These are phyloP conservation scores for Paecilomyces sp. DNA, from an alignment of 2,329 filamentous ascomycete species.

Conservation along the genomic window DNA sequence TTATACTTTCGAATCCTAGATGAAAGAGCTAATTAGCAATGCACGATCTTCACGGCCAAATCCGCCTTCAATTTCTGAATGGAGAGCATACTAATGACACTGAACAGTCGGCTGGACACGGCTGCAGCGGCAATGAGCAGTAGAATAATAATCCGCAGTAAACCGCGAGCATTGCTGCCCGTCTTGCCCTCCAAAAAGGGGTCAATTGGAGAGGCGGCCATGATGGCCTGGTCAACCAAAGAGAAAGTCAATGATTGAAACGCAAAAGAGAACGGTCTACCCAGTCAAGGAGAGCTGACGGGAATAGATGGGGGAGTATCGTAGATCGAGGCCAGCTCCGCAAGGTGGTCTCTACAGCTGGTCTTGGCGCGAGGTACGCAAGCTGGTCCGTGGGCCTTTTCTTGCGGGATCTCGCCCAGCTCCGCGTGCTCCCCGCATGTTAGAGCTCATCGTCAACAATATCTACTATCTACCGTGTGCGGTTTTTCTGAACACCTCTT, in stretches of 20 bases:
- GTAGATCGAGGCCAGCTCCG: conserved; percentile 20
- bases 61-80: conserved; percentile 2
- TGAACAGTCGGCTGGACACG: conserved; percentile 90
- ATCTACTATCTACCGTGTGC: background rate
- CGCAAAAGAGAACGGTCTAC: conserved; percentile 18
- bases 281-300: conserved; percentile 8
- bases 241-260: conserved; percentile 20
- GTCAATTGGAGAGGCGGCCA: conserved; percentile 42
- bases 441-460: background rate
- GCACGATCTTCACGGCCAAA: conserved; percentile 22
- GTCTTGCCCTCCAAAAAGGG: conserved; percentile 69
- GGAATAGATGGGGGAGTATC: conserved; percentile 12
- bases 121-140: conserved; percentile 84
- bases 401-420: conserved; percentile 14
- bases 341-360: conserved; percentile 36
- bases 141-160: conserved; percentile 86
- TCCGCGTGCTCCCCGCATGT: conserved; percentile 26
- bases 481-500: background rate
- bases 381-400: conserved; percentile 1
- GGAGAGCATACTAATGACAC: conserved; percentile 76
- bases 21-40: conserved; percentile 8
- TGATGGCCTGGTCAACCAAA: conserved; percentile 31
- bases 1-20: conserved; percentile 93
- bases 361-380: conserved; percentile 26
- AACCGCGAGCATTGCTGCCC: conserved; percentile 71